Base-by-base conservation (phyloP, 352 stramenopile genomes). In the Phytophthora europaea region DNA sequence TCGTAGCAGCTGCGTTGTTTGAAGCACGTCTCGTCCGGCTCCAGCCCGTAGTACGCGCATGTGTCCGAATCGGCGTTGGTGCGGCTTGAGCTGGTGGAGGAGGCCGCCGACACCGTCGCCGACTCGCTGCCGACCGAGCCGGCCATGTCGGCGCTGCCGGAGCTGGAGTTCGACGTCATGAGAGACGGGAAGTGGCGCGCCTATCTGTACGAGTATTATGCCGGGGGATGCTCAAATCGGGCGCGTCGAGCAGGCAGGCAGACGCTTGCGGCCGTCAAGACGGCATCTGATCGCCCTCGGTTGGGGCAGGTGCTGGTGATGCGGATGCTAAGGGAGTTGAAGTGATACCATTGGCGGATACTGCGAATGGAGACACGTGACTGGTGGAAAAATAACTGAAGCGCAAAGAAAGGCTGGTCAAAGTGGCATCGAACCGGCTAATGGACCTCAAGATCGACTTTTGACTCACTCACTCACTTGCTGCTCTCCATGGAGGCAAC, bases 1-100 rank as follows among this genome's bases (percentile, higher is more conserved):
- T 91, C 83, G 70, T 79, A 81, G 80, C 85, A 93, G 31, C 64
- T 81, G 18, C 85, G 81, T 15, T 73, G 83, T 22, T 79, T 65
- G 47, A 79, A 76, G 38, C 85, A 93, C 13, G 43, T 67, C 22
- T 79, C 66, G 0, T 70, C 75, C 0, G 51, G 26, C 53, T 79
- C 70, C 34, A 82, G 64, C 34, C 67, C 78, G 64, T 91, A 89
- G 75, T 87, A 87, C 18, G 63, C 72, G 58, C 83, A 89, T 10
- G 72, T 78, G 47, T 87, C 81, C 22, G 51, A 33, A 23, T 55
- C 62, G 34, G 43, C 67, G 55, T 70, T 71, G 20, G 61, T 65
- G 13, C 67, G 52, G 68, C 22, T 70, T n/a, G 53, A 65, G 45
- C 36, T 72, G 4, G 34, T 59, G 15, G 69, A 34, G 54, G 23